phyloP scores from a whole-genome alignment of 306 rosid genomes.

The Argentina anserina region DNA sequence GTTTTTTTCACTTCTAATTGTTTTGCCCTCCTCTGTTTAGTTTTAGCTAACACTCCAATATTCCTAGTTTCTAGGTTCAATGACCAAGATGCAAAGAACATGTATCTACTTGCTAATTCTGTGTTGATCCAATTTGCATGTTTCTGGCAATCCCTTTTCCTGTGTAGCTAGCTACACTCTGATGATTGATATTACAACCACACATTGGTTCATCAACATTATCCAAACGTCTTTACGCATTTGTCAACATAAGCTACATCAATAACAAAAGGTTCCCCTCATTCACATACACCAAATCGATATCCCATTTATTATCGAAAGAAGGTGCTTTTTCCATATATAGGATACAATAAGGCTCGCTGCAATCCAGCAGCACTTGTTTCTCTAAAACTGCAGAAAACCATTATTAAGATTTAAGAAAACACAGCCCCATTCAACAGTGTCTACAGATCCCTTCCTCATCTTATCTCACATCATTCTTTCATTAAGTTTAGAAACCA shows the following conservation, averaged over 20 bases:
- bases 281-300: not conserved
- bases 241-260: not conserved
- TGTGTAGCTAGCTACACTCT: not conserved
- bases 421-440: not conserved
- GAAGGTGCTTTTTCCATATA: not conserved
- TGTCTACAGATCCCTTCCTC: not conserved
- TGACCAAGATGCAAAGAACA: not conserved
- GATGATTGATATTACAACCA: not conserved
- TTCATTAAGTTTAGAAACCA: not conserved
- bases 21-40: not conserved
- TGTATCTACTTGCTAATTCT: not conserved
- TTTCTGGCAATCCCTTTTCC: not conserved
- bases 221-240: not conserved
- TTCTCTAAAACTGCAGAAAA: not conserved
- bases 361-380: not conserved
- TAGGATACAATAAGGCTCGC: constrained; percentile 6
- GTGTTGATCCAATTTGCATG: not conserved
- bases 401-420: not conserved
- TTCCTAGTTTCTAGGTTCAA: not conserved
- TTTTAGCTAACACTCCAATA: not conserved
- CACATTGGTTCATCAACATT: not conserved
- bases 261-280: not conserved
- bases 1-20: not conserved
- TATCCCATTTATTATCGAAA: not conserved
- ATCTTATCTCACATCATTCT: not conserved